Percentiles rank a stretch among this genome's conserved stretches.
Conservation (phyloP, 2,329 filamentous ascomycete species). For the Blumeria graminis region DNA sequence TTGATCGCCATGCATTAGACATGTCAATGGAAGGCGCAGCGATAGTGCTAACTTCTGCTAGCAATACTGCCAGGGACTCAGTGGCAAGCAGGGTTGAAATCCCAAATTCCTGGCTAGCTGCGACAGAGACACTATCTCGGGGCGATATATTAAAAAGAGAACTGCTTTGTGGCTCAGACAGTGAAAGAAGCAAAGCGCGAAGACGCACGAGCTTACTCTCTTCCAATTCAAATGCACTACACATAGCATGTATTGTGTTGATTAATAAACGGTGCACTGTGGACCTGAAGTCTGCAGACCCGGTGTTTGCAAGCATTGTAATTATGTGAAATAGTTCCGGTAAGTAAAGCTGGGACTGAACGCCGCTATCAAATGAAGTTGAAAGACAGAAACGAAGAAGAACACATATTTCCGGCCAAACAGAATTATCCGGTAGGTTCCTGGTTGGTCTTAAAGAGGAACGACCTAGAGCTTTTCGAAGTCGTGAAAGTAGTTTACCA, state of each 20-base stretch:
- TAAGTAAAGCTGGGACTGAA: constrained; percentile 42
- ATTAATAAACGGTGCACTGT: constrained; percentile 38
- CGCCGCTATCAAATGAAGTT: constrained; percentile 41
- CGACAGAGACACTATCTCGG: constrained; percentile 29
- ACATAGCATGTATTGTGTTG: constrained; percentile 43
- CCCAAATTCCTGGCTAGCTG: constrained; percentile 28
- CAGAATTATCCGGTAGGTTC: constrained; percentile 37
- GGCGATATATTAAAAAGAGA: constrained; percentile 26
- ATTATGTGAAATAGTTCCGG: constrained; percentile 48
- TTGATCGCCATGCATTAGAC: constrained; percentile 43
- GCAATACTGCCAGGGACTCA: constrained; percentile 33
- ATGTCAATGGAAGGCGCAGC: constrained; percentile 40
- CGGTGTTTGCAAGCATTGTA: constrained; percentile 45
- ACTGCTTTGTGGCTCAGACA: constrained; percentile 35
- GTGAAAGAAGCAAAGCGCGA: constrained; percentile 27
- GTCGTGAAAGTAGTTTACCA: constrained; percentile 37
- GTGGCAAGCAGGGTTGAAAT: constrained; percentile 19
- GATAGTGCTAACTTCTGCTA: constrained; percentile 38
- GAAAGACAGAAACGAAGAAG: constrained; percentile 41
- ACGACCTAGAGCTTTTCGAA: constrained; percentile 42
- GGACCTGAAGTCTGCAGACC: constrained; percentile 28
- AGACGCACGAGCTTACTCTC: constrained; percentile 24
- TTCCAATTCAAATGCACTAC: constrained; percentile 38
- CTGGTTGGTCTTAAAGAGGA: constrained; percentile 43
- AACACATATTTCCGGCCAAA: constrained; percentile 46